Evolutionary conservation across 2,329 filamentous ascomycete species (phyloP).

Genomic region (Colletotrichum sp.): DNA sequence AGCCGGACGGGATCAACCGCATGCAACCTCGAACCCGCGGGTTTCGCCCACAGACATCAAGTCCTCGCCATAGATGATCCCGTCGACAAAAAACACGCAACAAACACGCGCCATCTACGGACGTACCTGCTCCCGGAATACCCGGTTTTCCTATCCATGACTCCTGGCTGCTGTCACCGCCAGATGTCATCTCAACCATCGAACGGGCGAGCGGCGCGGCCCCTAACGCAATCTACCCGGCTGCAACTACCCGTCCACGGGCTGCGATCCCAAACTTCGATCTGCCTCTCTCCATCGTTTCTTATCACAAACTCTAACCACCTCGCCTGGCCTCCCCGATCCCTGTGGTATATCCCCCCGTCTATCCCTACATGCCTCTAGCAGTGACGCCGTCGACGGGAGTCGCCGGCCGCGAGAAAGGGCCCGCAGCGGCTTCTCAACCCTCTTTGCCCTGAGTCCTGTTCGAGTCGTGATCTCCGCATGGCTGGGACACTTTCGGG

Average conservation of each 20-base stretch:
- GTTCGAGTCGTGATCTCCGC: not conserved
- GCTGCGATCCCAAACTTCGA: not conserved
- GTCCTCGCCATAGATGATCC: not conserved
- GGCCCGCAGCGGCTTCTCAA: not conserved
- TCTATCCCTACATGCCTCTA: not conserved
- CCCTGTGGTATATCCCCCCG: not conserved
- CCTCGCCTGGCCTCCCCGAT: not conserved
- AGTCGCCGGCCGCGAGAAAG: not conserved
- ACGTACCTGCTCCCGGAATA: not conserved
- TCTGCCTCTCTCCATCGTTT: not conserved
- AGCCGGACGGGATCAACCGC: not conserved
- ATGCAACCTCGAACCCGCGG: not conserved
- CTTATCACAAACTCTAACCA: not conserved
- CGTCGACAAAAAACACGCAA: not conserved
- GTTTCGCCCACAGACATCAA: not conserved
- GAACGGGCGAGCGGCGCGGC: not conserved
- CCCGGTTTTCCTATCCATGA: not conserved
- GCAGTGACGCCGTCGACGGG: not conserved
- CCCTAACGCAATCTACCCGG: not conserved
- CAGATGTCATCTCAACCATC: not conserved
- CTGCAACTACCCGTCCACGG: not conserved
- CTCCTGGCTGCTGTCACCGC: not conserved
- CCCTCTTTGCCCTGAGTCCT: not conserved
- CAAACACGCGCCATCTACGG: not conserved
- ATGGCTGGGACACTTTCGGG: not conserved